These are phyloP conservation scores for Ophiostoma novo-ulmi DNA, from an alignment of 2,329 filamentous ascomycete genomes.

Conservation along the genomic window DNA sequence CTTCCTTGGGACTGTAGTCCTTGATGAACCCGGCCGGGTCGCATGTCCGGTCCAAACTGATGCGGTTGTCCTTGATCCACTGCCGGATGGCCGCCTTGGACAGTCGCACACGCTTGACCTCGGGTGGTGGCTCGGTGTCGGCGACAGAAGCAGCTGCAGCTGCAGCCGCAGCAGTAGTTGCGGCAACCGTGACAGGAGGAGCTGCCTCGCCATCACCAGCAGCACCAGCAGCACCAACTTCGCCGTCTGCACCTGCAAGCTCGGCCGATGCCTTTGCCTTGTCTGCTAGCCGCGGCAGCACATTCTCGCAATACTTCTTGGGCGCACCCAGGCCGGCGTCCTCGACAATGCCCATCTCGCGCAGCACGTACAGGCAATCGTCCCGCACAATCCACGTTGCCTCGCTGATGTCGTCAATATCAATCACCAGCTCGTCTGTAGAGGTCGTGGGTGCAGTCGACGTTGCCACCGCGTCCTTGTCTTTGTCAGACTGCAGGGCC, in stretches of 20 bases:
- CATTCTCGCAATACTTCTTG: conserved; percentile 23
- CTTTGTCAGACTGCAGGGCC: background rate
- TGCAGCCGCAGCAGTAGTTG: background rate
- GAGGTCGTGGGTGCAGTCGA: background rate
- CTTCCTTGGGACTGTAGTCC: conserved; percentile 52
- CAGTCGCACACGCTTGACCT: conserved; percentile 46
- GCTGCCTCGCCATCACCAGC: background rate
- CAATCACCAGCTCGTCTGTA: conserved; percentile 48
- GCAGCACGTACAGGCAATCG: conserved; percentile 72
- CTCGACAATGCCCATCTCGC: conserved; percentile 70
- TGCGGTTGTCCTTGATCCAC: conserved; percentile 60
- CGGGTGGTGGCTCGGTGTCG: conserved; percentile 29
- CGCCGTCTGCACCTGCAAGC: conserved; percentile 20
- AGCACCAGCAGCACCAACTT: background rate
- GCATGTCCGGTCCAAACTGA: conserved; percentile 62
- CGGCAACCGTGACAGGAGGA: background rate
- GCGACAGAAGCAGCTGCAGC: background rate
- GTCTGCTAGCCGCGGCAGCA: conserved; percentile 9
- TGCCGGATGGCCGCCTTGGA: conserved; percentile 55
- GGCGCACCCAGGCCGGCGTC: conserved; percentile 48
- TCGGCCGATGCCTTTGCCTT: conserved; percentile 27
- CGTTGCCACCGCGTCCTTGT: background rate
- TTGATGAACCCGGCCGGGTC: conserved; percentile 70
- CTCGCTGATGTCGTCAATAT: conserved; percentile 65
- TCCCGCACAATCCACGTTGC: conserved; percentile 80